A percentile compares a stretch with the other conserved stretches of the same genome.
Evolutionary conservation across 345 rosid genomes (phyloP).

Genomic region (Eucalyptus fibrosa): DNA sequence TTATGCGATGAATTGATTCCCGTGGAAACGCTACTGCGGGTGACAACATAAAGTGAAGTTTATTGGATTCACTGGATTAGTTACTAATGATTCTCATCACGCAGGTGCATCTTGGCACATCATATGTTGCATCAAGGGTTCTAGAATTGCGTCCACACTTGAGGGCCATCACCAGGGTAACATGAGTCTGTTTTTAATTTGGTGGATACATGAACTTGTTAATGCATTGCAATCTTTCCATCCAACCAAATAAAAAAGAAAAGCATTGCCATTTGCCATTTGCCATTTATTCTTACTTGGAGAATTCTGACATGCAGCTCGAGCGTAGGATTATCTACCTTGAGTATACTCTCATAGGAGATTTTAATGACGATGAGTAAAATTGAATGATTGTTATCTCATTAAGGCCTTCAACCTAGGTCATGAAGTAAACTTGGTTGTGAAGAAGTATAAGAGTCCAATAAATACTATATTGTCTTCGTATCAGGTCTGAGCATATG

Average conservation of each 20-base stretch:
- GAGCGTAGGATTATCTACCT: neutral
- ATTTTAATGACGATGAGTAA: neutral
- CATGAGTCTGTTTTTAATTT: neutral
- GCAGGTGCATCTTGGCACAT: neutral
- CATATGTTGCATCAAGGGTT: neutral
- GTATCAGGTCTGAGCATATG: neutral
- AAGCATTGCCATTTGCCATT: rapidly evolving
- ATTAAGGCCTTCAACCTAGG: neutral
- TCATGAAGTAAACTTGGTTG: neutral
- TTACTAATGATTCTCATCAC: neutral
- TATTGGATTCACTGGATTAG: neutral
- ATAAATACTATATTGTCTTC: too few species aligned
- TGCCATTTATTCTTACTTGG: neutral
- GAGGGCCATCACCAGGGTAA: neutral
- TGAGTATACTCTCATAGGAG: neutral
- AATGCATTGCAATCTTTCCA: neutral
- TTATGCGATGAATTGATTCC: neutral
- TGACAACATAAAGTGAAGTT: neutral
- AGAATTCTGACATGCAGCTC: neutral
- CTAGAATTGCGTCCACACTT: neutral
- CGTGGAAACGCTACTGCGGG: neutral
- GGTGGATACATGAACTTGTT: neutral
- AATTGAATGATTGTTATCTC: neutral
- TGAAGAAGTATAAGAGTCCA: neutral
- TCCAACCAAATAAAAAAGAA: neutral